Percentiles rank a stretch among this genome's conserved stretches.
These are phyloP conservation scores for Dioscorea zingiberensis DNA, from an alignment of 106 monocot species.

Conservation along the genomic window DNA sequence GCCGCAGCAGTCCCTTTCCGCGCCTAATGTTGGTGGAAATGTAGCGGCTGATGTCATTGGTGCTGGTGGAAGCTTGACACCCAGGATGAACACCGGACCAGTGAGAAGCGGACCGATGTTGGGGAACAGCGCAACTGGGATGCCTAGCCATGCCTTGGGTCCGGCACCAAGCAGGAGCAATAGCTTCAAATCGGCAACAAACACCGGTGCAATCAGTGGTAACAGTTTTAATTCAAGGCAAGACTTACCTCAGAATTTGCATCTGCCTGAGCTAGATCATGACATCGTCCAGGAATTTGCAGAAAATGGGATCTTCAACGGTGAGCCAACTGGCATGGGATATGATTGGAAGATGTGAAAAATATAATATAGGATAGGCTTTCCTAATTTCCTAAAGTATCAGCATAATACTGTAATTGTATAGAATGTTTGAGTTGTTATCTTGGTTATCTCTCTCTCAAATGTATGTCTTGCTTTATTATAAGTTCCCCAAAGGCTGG, in stretches of 20 bases:
- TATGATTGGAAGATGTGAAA: constrained; percentile 5
- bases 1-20: constrained; percentile 15
- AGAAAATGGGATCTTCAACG: constrained; percentile 28
- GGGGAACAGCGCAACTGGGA: background rate
- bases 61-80: constrained; percentile 2
- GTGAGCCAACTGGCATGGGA: constrained; percentile 17
- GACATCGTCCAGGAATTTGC: constrained; percentile 36
- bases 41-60: constrained; percentile 5
- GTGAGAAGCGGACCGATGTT: constrained; percentile 13
- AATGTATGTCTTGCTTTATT: background rate
- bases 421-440: background rate
- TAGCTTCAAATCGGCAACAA: constrained; percentile 33
- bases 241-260: constrained; percentile 34
- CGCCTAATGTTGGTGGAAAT: constrained; percentile 3
- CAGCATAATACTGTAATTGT: background rate
- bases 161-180: constrained; percentile 31
- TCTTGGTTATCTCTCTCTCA: background rate
- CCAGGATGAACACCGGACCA: constrained; percentile 9
- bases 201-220: constrained; percentile 9
- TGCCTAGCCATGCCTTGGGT: constrained; percentile 10
- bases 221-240: constrained; percentile 27
- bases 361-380: background rate
- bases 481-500: background rate
- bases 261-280: constrained; percentile 40
- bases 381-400: background rate